Base-by-base conservation (phyloP, 148 eudicot genomes). In the Beta vulgaris region DNA sequence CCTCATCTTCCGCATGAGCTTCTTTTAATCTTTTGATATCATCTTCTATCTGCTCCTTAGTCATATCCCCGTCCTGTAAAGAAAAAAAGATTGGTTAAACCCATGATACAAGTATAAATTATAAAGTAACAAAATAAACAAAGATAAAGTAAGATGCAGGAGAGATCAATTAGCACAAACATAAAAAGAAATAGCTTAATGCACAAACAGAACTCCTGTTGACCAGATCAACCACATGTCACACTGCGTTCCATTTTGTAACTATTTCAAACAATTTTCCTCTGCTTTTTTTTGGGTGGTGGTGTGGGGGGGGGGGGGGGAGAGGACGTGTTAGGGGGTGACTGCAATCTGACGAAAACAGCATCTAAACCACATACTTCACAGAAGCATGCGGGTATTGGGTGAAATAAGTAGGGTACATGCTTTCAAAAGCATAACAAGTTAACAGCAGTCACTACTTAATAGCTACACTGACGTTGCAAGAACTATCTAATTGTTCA, bases 1-100 rank as follows among this genome's bases (percentile, higher is more conserved):
- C 99, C 75, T 96, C 94, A 83, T 96, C 99, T 85, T 92, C 97
- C 43, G 93, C 97, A 85, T 92, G 99, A 58, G 87, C 92, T 60
- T 84, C 97, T 83, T 96, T 96, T 61, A 96, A 78, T 84, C 88
- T 88, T 69, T 82, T 87, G 77, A 96, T 96, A 34, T 96, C 97
- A 62, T 96, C 88, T 78, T 89, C 94, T 84, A 96, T 87, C 77
- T 96, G 99, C 87, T 96, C 97, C 77, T 87, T 92, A n/a, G 98
- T 89, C 86, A 92, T 86, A 61, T 94, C 98, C 37, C 85, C 91
- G 28, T 91, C 98, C 99, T 96, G 83, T 72, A 83, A 63, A 40
- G 51, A 43, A 84, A 80, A 69, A 5, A 8, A 6, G 39, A 63
- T 28, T 42, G 10, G 29, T 25, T 40, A n/a, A 67, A 26, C 1